These are phyloP conservation scores for Aeschynomene evenia DNA, from an alignment of 306 rosid species.

Conservation along the genomic window DNA sequence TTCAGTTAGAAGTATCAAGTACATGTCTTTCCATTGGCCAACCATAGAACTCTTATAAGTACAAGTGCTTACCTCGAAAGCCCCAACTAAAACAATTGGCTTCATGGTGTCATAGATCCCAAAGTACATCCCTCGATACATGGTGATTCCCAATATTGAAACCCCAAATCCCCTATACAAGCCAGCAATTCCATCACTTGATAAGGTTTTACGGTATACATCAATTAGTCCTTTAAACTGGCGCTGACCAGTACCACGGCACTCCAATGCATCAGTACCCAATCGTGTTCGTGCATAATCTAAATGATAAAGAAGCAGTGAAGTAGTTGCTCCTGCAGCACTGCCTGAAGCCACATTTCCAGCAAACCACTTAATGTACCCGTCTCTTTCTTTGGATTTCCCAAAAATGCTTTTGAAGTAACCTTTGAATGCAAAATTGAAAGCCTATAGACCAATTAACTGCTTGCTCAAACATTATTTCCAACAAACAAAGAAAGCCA, in stretches of 20 bases:
- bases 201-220: conserved; percentile 76
- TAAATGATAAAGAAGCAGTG: conserved; percentile 82
- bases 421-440: conserved; percentile 99
- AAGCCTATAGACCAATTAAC: conserved; percentile 89
- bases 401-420: conserved; percentile 91
- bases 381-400: conserved; percentile 83
- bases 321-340: conserved; percentile 96
- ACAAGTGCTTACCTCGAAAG: conserved; percentile 65
- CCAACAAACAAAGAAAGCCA: background rate
- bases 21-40: conserved; percentile 15
- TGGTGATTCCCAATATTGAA: conserved; percentile 83
- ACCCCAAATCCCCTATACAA: conserved; percentile 90
- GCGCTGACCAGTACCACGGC: conserved; percentile 46
- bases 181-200: conserved; percentile 81
- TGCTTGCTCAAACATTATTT: conserved; percentile 52
- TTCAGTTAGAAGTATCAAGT: conserved; percentile 7
- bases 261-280: conserved; percentile 69
- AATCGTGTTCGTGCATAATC: conserved; percentile 90
- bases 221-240: conserved; percentile 81
- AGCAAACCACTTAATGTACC: conserved; percentile 86
- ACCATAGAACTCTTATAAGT: background rate
- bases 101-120: conserved; percentile 93
- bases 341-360: conserved; percentile 99
- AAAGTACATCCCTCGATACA: conserved; percentile 96
- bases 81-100: conserved; percentile 82